Evolutionary conservation across 2,329 filamentous ascomycete genomes (phyloP), one percentile per base, ranked within the genome.

Genomic region (Arthrobotrys iridis): DNA sequence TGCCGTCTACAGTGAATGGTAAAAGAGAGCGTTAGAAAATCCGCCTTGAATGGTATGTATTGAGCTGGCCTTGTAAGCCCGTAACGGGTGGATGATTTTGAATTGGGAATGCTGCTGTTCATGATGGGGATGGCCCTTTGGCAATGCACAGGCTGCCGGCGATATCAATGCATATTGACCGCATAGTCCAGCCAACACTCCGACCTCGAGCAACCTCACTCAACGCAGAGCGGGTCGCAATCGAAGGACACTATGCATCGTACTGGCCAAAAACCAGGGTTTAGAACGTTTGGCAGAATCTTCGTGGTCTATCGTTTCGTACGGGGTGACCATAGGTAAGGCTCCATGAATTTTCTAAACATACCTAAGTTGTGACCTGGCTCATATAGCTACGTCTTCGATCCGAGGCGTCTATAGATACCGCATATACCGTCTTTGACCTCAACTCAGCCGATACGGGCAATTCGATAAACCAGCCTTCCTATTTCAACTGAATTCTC

Each of bases 11-110:
- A 13, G 11, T 35, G 6, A 20, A 41, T 28, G 13, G 33, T 52
- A 15, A 55, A 60, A 30, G 3, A 37, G 22, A 62, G 28, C n/a
- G 30, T 70, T 62, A 70, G 65, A 35, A 5, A 10, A 3, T 13
- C 3, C 13, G 13, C 40, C 22, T n/a, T 5, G 22, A 59, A 58
- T 43, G 11, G 4, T 6, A 43, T 4, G 40, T 4, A 6, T 43
- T 4, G n/a, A 4, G 8, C 22, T 7, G 18, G 20, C 26, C 7
- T 4, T 7, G 15, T 22, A 20, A 28, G 28, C 30, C 10, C 28
- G 28, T 4, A 33, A 33, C 22, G 5, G 15, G 55, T 52, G 5
- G 43, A 46, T 55, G 15, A 13, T 8, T 52, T 58, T 3, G 26
- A 24, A 22, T 35, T 28, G 28, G 11, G n/a, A 22, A 45, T 60